Percentiles rank a stretch among this genome's conserved stretches.
phyloP scores from a whole-genome alignment of 352 stramenopile genomes.

The Phytophthora fragariae region DNA sequence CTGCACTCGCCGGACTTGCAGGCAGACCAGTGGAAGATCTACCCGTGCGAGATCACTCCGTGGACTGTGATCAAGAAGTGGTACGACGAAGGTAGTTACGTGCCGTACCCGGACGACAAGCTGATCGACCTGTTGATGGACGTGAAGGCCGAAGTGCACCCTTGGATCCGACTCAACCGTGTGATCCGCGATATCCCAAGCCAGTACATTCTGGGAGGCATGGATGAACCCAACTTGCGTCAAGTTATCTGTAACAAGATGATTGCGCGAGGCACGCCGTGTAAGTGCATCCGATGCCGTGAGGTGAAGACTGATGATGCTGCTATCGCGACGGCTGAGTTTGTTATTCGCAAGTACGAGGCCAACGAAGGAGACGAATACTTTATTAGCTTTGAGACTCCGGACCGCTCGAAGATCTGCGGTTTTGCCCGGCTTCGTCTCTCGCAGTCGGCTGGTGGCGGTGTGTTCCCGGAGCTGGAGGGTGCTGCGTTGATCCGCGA shows the following conservation, averaged over 20 bases:
- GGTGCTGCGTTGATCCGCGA: slow-evolving; percentile 89
- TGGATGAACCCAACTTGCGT: slow-evolving; percentile 92
- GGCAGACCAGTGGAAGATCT: slow-evolving; percentile 96
- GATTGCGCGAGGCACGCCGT: slow-evolving; percentile 71
- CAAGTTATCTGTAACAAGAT: slow-evolving; percentile 91
- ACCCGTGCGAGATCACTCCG: slow-evolving; percentile 93
- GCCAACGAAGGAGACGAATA: slow-evolving; percentile 91
- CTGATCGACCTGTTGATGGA: slow-evolving; percentile 91
- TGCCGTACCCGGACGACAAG: slow-evolving; percentile 90
- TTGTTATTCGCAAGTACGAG: slow-evolving; percentile 83
- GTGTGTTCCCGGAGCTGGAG: slow-evolving; percentile 79
- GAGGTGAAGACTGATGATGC: slow-evolving; percentile 91
- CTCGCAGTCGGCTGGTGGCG: slow-evolving; percentile 64
- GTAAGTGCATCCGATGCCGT: slow-evolving; percentile 92
- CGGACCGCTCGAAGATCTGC: slow-evolving; percentile 90
- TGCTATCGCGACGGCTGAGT: slow-evolving; percentile 74
- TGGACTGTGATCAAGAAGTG: slow-evolving; percentile 93
- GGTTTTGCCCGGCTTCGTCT: slow-evolving; percentile 91
- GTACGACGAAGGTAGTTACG: slow-evolving; percentile 90
- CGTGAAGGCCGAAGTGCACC: slow-evolving; percentile 91
- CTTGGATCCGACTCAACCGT: slow-evolving; percentile 95
- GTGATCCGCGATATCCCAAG: slow-evolving; percentile 95
- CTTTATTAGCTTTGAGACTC: slow-evolving; percentile 94
- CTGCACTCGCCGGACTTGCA: slow-evolving; percentile 90
- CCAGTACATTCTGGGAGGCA: slow-evolving; percentile 93